phyloP scores from a whole-genome alignment of 2,329 filamentous ascomycete genomes.

The Colletotrichum liaoningense region DNA sequence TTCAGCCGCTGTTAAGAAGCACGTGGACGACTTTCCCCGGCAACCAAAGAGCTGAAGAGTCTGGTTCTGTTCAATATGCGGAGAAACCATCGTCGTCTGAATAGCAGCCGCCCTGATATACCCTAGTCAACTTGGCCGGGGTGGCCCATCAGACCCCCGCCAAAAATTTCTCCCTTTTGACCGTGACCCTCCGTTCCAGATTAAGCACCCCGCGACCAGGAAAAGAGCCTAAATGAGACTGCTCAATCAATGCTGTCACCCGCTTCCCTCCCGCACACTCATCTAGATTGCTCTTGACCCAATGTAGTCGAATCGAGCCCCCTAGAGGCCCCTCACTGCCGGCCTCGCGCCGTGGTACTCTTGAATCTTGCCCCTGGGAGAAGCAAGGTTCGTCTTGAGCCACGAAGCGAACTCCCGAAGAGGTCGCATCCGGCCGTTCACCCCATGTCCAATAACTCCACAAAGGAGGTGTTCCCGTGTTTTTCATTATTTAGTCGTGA shows the following conservation, averaged over 20 bases:
- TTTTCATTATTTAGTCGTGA: background rate
- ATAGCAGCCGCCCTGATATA: background rate
- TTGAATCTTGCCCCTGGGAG: constrained; percentile 7
- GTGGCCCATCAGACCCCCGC: background rate
- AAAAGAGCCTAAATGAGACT: constrained; percentile 33
- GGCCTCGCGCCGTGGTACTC: background rate
- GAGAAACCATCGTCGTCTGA: background rate
- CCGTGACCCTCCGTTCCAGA: constrained; percentile 33
- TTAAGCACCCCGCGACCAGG: constrained; percentile 18
- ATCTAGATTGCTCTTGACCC: constrained; percentile 13
- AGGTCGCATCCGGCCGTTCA: background rate
- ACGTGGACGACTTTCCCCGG: background rate
- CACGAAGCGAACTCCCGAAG: constrained; percentile 14
- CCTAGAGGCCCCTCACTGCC: constrained; percentile 14
- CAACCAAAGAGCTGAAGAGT: background rate
- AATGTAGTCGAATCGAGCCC: background rate
- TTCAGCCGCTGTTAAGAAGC: constrained; percentile 15
- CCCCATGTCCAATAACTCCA: constrained; percentile 3
- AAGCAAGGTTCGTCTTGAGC: constrained; percentile 2
- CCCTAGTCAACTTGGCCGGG: background rate
- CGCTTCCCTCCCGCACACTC: background rate
- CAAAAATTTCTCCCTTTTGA: constrained; percentile 25
- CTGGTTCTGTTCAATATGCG: background rate
- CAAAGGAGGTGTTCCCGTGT: constrained; percentile 12
- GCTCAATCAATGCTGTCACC: constrained; percentile 7